Evolutionary conservation across 176 grass and related monocot genomes (phyloP), one percentile per base, ranked within the genome.

Genomic region (Cymbopogon citratus): DNA sequence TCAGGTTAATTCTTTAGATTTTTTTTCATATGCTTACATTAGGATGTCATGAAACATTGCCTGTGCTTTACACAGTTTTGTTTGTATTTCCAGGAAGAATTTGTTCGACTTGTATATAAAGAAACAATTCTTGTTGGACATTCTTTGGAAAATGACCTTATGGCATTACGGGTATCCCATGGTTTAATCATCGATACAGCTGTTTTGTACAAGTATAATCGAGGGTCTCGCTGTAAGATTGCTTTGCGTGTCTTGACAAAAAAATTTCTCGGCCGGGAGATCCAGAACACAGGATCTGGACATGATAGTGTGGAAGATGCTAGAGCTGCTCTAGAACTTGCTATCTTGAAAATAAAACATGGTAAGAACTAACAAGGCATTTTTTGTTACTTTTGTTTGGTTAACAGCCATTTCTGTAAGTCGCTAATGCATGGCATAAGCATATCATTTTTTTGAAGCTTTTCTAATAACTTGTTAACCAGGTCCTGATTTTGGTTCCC

Each of bases 241-340:
- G 95, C 95, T 84, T 86, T 98, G 75, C 90, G 92, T 81, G 90
- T 98, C 80, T 81, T 98, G 66, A 74, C 92, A 62, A 90, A 79
- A 29, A 98, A 76, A 28, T 93, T 90, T 93, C 92, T 95, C 5
- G 85, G 80, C 12, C 73, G 81, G 71, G 79, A 91, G 38, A 95
- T 98, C 54, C 92, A 98, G 74, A 77, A 80, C 19, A 84, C 95
- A 12, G 88, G 75, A 41, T 85, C 86, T 87, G 95, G 95, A 36
- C 95, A 95, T 84, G 95, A 98, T 34, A 95, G 95, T 14, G 85
- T 83, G 43, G 95, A 98, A 85, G 95, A 98, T 93, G 95, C 95
- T 77, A 85, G 76, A 90, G 83, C 95, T 82, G 90, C 95, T 79
- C 81, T 98, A 19, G 95, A 95, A 63, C 87, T 95, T 67, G 92